Evolutionary conservation across 2,329 filamentous ascomycete genomes (phyloP), one percentile per base, ranked within the genome.

Genomic region (Fusarium sp.): DNA sequence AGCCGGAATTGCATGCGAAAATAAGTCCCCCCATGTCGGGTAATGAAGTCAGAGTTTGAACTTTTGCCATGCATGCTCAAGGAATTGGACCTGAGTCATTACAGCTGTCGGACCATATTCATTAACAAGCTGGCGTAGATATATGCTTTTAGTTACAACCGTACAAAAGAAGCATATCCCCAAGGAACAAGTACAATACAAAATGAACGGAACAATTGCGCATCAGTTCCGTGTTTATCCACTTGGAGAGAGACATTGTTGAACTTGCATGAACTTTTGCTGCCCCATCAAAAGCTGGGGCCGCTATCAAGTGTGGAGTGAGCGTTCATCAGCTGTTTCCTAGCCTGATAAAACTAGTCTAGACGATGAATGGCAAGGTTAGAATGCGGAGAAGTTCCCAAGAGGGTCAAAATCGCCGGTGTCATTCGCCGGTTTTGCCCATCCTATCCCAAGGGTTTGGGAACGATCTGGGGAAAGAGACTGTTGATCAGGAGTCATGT

Each of bases 341-440:
- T 64, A 46, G 46, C 39, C 38, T 31, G 15, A 42, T 61, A 9
- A 4, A 27, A 12, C 22, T 5, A 39, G 10, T 25, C 42, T 58
- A 46, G 20, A 18, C 29, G 9, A 14, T 13, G 2, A 42, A 22
- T n/a, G 35, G 11, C 55, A 33, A 18, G 60, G 42, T 9, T 9
- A 31, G 33, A 59, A 38, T 65, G 63, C 61, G 63, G 63, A 56
- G 63, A 56, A 53, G 20, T 29, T 17, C 49, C 44, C 62, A 59
- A 65, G 18, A 50, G 22, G 38, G 61, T 29, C 35, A 50, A 50
- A 45, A n/a, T 11, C 25, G 38, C 63, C 63, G 63, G 63, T 36
- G 20, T 22, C 33, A 47, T 66, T 66, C 44, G 46, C 63, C 63
- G 63, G 61, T 22, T 66, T 66, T 65, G 41, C 63, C 63, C 61